Evolutionary conservation across 169 alveolate species (phyloP), one percentile per base, ranked within the genome.

Genomic region (Cryptosporidium sp.): DNA sequence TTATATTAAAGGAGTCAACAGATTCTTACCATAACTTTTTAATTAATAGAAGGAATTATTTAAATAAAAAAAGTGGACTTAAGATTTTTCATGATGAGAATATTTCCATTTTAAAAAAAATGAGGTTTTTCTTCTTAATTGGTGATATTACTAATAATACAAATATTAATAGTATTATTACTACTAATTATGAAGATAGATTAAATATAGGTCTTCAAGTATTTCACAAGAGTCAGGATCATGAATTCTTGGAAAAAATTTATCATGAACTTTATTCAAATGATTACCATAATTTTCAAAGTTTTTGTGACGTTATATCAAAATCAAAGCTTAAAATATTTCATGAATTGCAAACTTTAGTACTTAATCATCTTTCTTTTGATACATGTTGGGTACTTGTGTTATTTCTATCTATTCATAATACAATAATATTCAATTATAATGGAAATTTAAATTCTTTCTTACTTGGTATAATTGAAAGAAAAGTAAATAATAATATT

Each of bases 331-430:
- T 59, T 0, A 55, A 73, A 73, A 26, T 73, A 2, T 35, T 50
- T n/a, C 35, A 29, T 23, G 75, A 80, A 62, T 35, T 80, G 10
- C 69, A 80, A 18, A n/a, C 18, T 4, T 8, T 43, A 23, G 62
- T 59, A 41, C 37, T 80, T 6, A 65, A 59, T 43, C 8, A 29
- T 43, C 70, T 80, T 26, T 35, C 29, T 12, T 41, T 35, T 26
- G 89, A 62, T 23, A 80, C 89, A 39, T 41, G 26, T 62, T 41
- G 71, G 71, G 68, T 65, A n/a, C 67, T 80, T 21, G 21, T 62
- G 21, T 48, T 65, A 62, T 80, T 80, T 65, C n/a, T 80, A 26
- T 41, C 33, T 2, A 43, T 80, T 3, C 89, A 80, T 61, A 62
- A 59, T 43, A 26, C 37, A n/a, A 41, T 80, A 29, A 59, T 80